Conservation (phyloP, 148 eudicot species). For the Rhododendron mucronatum region DNA sequence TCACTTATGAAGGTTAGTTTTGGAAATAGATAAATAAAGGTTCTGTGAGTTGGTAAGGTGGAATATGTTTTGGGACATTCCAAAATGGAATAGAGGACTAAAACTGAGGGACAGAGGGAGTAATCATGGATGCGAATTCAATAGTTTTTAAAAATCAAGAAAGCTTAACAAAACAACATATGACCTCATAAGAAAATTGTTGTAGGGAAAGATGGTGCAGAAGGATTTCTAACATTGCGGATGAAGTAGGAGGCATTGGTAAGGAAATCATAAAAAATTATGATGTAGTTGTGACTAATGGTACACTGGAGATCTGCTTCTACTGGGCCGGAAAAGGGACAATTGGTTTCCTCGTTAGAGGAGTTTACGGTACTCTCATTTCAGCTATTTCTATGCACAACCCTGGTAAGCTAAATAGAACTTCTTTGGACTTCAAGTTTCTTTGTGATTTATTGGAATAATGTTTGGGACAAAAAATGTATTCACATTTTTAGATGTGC, state of each 20-base stretch:
- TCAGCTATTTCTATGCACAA: slow-evolving; percentile 32
- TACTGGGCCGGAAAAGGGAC: slow-evolving; percentile 45
- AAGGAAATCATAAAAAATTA: slow-evolving; percentile 2
- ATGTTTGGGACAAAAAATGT: not conserved
- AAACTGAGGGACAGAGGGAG: not conserved
- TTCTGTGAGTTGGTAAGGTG: too few relatives aligned
- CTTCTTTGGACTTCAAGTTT: not conserved
- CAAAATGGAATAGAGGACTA: too few relatives aligned
- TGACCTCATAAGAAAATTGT: not conserved
- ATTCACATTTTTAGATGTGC: not conserved
- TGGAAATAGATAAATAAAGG: too few relatives aligned
- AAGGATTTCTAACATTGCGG: slow-evolving; percentile 35
- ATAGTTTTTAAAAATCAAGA: not conserved
- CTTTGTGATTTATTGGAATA: not conserved
- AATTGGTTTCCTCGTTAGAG: slow-evolving; percentile 10
- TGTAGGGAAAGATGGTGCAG: slow-evolving; percentile 21
- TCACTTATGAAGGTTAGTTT: too few relatives aligned
- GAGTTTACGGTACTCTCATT: slow-evolving; percentile 37
- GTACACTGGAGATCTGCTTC: slow-evolving; percentile 26
- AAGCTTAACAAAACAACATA: not conserved
- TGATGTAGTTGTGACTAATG: slow-evolving; percentile 11
- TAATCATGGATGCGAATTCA: not conserved
- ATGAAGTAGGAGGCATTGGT: slow-evolving; percentile 32
- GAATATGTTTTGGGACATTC: too few relatives aligned
- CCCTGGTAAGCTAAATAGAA: slow-evolving; percentile 12